Conservation (phyloP, 345 rosid genomes). For the Pistacia integerrima region DNA sequence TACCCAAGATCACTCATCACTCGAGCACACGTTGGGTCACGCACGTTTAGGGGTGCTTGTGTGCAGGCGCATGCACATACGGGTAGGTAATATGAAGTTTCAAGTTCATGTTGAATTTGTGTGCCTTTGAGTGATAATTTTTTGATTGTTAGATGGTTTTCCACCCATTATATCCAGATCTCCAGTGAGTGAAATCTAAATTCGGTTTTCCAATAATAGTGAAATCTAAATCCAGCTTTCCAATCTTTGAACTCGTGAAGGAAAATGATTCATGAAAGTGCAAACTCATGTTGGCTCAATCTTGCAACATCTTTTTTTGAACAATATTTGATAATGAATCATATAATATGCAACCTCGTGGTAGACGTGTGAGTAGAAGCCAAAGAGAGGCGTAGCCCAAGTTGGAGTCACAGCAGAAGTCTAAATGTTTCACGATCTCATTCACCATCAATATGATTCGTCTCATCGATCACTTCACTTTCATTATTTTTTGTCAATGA, state of each 20-base stretch:
- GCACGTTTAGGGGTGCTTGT: no score
- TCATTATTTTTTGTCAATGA: background rate
- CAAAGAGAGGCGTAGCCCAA: slow-evolving; percentile 16
- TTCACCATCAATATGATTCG: slow-evolving; percentile 35
- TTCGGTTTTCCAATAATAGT: slow-evolving; percentile 31
- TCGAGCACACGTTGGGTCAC: no score
- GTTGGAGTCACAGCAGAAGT: slow-evolving; percentile 25
- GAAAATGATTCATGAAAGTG: background rate
- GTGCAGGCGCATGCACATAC: no score
- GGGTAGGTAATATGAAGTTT: no score
- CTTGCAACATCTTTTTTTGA: background rate
- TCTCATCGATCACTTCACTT: background rate
- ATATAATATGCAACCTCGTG: slow-evolving; percentile 27
- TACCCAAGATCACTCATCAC: no score
- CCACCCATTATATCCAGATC: slow-evolving; percentile 56
- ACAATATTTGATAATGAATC: background rate
- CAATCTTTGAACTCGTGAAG: background rate
- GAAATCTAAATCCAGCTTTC: background rate
- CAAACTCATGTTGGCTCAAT: background rate
- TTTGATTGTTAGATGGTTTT: no score
- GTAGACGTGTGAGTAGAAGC: slow-evolving; percentile 28
- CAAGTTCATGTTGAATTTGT: no score
- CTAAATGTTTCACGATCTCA: slow-evolving; percentile 30
- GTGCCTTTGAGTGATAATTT: no score
- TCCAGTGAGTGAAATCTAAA: slow-evolving; percentile 25